Conservation (phyloP, 73 alveolate species). For the Tetrahymena thermophila region DNA sequence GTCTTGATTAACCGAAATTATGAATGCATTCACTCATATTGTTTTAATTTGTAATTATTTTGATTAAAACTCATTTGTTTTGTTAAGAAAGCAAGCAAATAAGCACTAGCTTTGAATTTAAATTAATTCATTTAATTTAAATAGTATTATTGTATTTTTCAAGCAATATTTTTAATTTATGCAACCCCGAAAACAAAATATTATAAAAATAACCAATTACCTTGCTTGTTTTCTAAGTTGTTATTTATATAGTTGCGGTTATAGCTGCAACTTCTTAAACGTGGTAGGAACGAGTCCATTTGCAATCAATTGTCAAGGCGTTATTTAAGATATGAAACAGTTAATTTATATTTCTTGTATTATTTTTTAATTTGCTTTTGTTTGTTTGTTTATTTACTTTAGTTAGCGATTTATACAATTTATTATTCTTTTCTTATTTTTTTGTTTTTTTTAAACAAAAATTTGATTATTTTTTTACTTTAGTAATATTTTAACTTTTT, state of each 20-base stretch:
- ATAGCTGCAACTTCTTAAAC: not conserved
- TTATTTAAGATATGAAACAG: too few relatives aligned
- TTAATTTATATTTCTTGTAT: too few relatives aligned
- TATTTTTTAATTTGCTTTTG: too few relatives aligned
- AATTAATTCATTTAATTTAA: not conserved
- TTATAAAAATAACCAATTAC: not conserved
- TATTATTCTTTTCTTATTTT: not conserved
- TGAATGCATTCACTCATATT: not conserved
- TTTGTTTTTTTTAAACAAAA: not conserved
- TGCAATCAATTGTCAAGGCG: not conserved
- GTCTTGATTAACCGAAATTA: too few relatives aligned
- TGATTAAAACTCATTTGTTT: not conserved
- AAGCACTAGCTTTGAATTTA: not conserved
- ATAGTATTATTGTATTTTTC: not conserved
- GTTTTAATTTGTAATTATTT: too few relatives aligned
- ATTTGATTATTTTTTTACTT: not conserved
- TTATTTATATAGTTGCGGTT: not conserved
- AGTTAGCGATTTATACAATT: not conserved
- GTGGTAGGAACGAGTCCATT: not conserved
- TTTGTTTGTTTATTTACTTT: not conserved
- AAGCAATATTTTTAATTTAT: not conserved
- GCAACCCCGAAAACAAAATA: not conserved
- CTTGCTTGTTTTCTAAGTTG: not conserved
- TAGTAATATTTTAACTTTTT: not conserved
- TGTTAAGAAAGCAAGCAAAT: not conserved